Percentiles rank a stretch among this genome's conserved stretches.
Conservation (phyloP, 1,139 yeast species). For the Hansenula sp. region DNA sequence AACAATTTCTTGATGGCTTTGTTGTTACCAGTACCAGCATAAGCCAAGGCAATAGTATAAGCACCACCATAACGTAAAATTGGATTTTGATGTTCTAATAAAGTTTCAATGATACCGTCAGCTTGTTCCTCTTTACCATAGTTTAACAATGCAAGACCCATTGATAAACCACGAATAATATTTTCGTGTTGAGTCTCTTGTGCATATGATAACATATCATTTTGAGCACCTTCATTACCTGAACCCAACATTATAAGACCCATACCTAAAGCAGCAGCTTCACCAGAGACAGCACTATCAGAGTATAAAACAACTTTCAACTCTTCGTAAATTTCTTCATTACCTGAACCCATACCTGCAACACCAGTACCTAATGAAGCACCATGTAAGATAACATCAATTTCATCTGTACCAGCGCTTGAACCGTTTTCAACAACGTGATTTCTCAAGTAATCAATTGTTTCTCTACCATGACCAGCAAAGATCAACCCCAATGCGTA, state of each 20-base stretch:
- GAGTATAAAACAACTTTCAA: slow-evolving; percentile 81
- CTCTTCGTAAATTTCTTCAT: slow-evolving; percentile 72
- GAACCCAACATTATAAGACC: slow-evolving; percentile 95
- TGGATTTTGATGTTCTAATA: slow-evolving; percentile 74
- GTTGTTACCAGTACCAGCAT: slow-evolving; percentile 94
- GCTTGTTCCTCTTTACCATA: slow-evolving; percentile 87
- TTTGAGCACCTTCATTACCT: slow-evolving; percentile 66
- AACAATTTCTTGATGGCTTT: slow-evolving; percentile 79
- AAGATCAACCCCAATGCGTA: slow-evolving; percentile 91
- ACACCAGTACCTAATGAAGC: slow-evolving; percentile 95
- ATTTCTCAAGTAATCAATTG: slow-evolving; percentile 71
- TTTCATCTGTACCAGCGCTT: slow-evolving; percentile 65
- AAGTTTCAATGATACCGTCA: slow-evolving; percentile 60
- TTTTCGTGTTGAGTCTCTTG: slow-evolving; percentile 96
- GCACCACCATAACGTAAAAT: slow-evolving; percentile 95
- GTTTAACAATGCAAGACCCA: slow-evolving; percentile 83
- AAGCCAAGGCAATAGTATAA: slow-evolving; percentile 89
- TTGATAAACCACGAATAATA: slow-evolving; percentile 85
- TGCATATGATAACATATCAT: slow-evolving; percentile 88
- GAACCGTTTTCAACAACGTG: slow-evolving; percentile 67
- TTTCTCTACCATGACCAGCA: slow-evolving; percentile 95
- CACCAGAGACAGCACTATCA: slow-evolving; percentile 93
- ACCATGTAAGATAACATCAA: slow-evolving; percentile 90
- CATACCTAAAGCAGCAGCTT: slow-evolving; percentile 95
- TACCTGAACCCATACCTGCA: slow-evolving; percentile 92